Base-by-base conservation (phyloP, 1,284 basidiomycete genomes). In the Ceratobasidium sp. region DNA sequence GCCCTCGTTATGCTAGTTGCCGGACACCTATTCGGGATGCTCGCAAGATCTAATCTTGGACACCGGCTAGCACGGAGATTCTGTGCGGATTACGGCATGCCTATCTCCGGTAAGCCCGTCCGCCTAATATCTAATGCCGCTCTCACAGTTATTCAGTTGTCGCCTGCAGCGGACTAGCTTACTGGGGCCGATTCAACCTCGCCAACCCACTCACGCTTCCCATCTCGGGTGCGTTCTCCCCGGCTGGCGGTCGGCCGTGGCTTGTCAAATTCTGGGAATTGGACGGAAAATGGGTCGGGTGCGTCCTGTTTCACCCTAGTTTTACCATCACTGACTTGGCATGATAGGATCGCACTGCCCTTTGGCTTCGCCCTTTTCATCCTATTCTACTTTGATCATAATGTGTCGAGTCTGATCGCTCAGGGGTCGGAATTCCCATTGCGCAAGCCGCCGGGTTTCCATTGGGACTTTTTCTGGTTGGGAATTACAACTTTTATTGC, bases 401-500 rank as follows among this genome's bases (percentile, higher is more conserved):
- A 94, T 73, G 92, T 94, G 56, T 92, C 90, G 49, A 93, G 89
- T 7, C 80, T 98, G 43, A 98, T 98, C 82, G 94, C 96, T 0
- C 96, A 98, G 80, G 91, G 93, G 0, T 88, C 93, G 1, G 88
- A 92, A 71, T 98, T 94, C 75, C 95, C 96, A 0, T 83, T 99
- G 3, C 85, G 87, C 29, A 96, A 96, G 75, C 95, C 96, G 0
- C 90, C 95, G 0, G 68, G 70, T 20, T 73, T 71, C 52, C 70
- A 72, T 53, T 71, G 87, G 73, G 91, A 93, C 76, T 92, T 93
- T 76, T 91, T 94, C 82, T 81, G 95, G 3, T 86, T 99, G 15
- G 96, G 96, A 2, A 83, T 96, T 71, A 95, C 93, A 0, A 98
- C 96, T 0, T 92, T 98, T 75, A 86, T 98, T 55, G 90, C 95